Conservation (phyloP, 257 asterid genomes). For the Catharanthus roseus region DNA sequence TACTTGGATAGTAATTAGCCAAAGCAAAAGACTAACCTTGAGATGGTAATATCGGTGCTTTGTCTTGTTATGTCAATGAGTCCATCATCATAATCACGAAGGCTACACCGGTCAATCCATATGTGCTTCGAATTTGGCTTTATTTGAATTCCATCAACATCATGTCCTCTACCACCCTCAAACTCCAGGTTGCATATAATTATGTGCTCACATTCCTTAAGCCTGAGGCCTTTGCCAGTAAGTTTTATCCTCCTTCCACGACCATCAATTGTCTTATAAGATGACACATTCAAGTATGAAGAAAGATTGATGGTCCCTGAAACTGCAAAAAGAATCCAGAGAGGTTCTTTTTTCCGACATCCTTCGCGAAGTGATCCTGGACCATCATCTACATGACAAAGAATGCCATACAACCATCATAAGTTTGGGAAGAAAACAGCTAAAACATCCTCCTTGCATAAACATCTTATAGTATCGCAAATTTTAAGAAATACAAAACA, state of each 20-base stretch:
- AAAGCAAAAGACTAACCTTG: constrained; percentile 44
- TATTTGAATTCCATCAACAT: constrained; percentile 87
- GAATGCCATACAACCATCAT: background rate
- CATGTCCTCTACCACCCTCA: constrained; percentile 91
- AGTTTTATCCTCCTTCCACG: constrained; percentile 79
- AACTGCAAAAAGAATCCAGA: constrained; percentile 79
- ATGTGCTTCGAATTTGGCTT: constrained; percentile 87
- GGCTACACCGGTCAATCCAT: constrained; percentile 92
- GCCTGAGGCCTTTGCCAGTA: constrained; percentile 78
- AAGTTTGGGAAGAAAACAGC: background rate
- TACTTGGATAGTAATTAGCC: background rate
- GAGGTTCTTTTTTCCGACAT: constrained; percentile 72
- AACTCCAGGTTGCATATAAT: constrained; percentile 76
- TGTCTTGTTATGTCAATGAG: constrained; percentile 77
- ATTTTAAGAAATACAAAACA: background rate
- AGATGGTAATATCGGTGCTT: constrained; percentile 85
- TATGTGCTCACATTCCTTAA: constrained; percentile 79
- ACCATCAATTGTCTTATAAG: constrained; percentile 83
- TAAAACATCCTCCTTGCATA: background rate
- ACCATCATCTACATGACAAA: constrained; percentile 59
- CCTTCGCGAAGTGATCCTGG: constrained; percentile 90
- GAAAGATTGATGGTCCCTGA: constrained; percentile 79
- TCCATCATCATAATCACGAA: constrained; percentile 87
- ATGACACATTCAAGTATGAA: constrained; percentile 60
- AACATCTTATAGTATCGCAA: background rate